Base-by-base conservation (phyloP, 352 stramenopile genomes). In the Phytopythium sindhum region DNA sequence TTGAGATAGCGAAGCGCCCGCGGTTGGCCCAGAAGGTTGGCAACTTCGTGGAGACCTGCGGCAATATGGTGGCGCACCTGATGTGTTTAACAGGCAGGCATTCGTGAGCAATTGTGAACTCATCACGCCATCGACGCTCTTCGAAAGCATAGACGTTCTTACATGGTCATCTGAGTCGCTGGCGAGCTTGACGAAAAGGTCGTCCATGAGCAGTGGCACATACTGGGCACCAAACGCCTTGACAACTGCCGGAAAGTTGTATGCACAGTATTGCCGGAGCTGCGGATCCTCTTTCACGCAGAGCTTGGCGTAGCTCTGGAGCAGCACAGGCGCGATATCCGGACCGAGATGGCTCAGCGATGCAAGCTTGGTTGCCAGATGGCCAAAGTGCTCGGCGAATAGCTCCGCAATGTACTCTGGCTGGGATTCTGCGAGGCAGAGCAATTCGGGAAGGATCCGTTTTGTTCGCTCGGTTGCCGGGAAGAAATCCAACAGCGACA, bases 401-500 rank as follows among this genome's bases (percentile, higher is more conserved):
- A 60, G 78, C 0, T 65, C 44, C 19, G 88, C 50, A 21, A 94
- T 63, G 58, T 92, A 92, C 53, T 89, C 73, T 12, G 83, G 86
- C 31, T 83, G 68, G 5, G 72, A 66, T 21, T 88, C 81, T 1
- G 78, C 75, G 28, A 91, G 68, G 33, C 72, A 79, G 45, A 86
- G 54, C 23, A 94, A 67, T 50, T 91, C 80, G 0, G 86, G 86
- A n/a, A 94, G 63, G 28, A 94, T 83, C 15, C 68, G 67, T 41
- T 92, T 88, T 52, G 67, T 64, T 21, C 86, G 68, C 60, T 91
- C 84, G 4, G 67, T 67, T 9, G 66, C 37, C 19, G 84, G 77
- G 24, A 90, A 93, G 59, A 81, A 94, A 59, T 94, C 86, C 21
- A 91, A 48, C 14, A 94, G 71, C 10, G 86, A 94, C 0, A 94